Base-by-base conservation (phyloP, 331 rosid species). In the Malus hybrid region DNA sequence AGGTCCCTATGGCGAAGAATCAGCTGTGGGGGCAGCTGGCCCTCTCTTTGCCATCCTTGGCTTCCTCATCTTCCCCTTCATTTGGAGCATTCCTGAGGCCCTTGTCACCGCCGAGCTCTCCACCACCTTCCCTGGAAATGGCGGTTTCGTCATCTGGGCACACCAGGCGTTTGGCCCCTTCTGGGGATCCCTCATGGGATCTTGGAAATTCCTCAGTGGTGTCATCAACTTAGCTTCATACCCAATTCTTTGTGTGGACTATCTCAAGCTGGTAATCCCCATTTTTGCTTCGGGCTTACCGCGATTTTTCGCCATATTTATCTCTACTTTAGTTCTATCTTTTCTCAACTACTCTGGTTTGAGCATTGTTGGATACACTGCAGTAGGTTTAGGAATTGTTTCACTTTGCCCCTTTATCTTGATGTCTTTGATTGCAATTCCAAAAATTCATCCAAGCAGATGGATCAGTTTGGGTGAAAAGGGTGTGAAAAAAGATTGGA, bases 81-180 rank as follows among this genome's bases (percentile, higher is more conserved):
- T 83, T 1, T 83, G 87, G 87, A 83, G 87, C 69, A 69, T 83
- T 20, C 87, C 84, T 16, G 87, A 83, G 73, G 87, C 87, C 32
- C 75, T 80, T 11, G 62, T 83, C 69, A 83, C 87, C 0, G 84
- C 87, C 4, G 87, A 83, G 70, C 78, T 83, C 3, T 72, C 84
- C 75, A 83, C 84, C 29, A 15, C 84, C 20, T 83, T 67, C 76
- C 87, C 87, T 3, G 84, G 84, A 4, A 83, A 83, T 29, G 84
- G 87, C 3, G 87, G 87, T 3, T 83, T 72, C 39, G 87, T 83
- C 55, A 77, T 83, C 42, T 80, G 84, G 87, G 79, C 86, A 19
- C 16, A 79, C 56, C 68, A 61, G 5, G 83, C 83, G 9, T 79
- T 83, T 75, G 86, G 85, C 12, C 85, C 85, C 59, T 82, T 82